Evolutionary conservation across 345 rosid species (phyloP), one percentile per base, ranked within the genome.

Genomic region (Raphanus raphanistrum): DNA sequence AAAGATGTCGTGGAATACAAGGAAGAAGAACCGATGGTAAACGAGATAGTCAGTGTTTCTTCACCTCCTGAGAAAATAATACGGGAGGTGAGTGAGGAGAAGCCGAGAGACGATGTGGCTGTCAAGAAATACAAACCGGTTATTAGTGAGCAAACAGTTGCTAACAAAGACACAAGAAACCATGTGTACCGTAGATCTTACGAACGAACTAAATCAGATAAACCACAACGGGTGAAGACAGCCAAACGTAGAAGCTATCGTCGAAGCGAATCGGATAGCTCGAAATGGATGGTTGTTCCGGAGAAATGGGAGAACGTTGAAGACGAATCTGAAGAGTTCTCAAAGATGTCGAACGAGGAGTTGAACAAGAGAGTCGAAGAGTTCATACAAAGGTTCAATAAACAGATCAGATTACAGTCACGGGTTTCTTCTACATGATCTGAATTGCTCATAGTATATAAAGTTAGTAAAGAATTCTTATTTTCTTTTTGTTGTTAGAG

Each of bases 281-380:
- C 60, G 38, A 86, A 76, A 57, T 70, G 83, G 79, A 70, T 70
- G 72, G 43, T 75, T 63, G 63, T 64, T 38, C 68, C 16, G 29
- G 79, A 80, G 68, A 86, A 75, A 62, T 65, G 50, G 73, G 35
- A 79, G 70, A 73, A 52, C 55, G 71, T 79, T 62, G 12, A 82
- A 63, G 86, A 87, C 48, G 84, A 75, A 5, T 79, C 82, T 4
- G 80, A 88, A 45, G 88, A 88, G 82, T 90, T 85, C 58, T 86
- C 91, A 17, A 82, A 72, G 31, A 66, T 93, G 96, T 91, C 97
- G 3, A 70, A 87, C 57, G 96, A 91, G 66, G 98, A 93, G 65
- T 63, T 91, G 66, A 90, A 93, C 64, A 73, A 64, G 71, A 84
- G 92, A 72, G 88, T 88, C 8, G 97, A 93, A 77, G 95, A 93